phyloP scores from a whole-genome alignment of 768 basidiomycete species.

The Cystobasidium ongulense region DNA sequence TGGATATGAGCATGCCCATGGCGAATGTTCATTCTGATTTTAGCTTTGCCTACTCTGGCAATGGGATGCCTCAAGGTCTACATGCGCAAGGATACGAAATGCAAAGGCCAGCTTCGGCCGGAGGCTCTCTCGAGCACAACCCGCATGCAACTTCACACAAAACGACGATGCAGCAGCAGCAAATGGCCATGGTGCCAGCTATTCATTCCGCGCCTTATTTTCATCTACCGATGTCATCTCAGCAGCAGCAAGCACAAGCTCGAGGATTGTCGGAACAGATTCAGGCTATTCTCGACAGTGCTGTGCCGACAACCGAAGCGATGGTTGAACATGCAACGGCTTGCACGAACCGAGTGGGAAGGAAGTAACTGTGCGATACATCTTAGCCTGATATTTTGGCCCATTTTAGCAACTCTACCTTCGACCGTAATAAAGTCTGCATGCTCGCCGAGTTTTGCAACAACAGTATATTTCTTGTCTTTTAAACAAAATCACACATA shows the following conservation, averaged over 20 bases:
- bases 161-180: not conserved
- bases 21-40: not conserved
- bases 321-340: not conserved
- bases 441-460: no score
- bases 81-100: not conserved
- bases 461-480: no score
- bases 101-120: not conserved
- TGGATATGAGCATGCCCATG: not conserved
- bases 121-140: not conserved
- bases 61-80: not conserved
- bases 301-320: not conserved
- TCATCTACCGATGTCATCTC: constrained; percentile 5
- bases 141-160: not conserved
- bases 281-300: constrained; percentile 1
- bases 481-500: no score
- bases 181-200: not conserved
- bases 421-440: no score
- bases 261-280: constrained; percentile 1
- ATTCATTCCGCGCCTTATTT: constrained; percentile 2
- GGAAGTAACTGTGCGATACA: not conserved
- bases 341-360: not conserved
- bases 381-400: no score
- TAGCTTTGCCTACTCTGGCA: not conserved
- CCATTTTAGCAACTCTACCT: no score
- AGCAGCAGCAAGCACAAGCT: constrained; percentile 5